Evolutionary conservation across 208 protist species (phyloP), one percentile per base, ranked within the genome.

Genomic region (Trypanosomatidae sp.): DNA sequence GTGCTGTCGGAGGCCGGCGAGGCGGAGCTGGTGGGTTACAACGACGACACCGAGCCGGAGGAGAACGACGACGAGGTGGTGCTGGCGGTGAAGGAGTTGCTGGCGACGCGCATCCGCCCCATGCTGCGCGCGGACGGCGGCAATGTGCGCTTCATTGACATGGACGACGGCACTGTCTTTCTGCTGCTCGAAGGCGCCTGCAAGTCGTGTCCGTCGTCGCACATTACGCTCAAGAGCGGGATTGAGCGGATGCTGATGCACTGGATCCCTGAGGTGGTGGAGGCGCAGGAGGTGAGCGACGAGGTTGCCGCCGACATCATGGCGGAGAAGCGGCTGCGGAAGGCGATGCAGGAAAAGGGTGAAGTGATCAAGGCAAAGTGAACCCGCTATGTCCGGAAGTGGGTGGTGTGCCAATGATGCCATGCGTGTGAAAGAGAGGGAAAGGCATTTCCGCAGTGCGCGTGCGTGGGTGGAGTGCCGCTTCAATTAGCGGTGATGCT

Each of bases 241-340:
- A 98, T 98, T 77, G 93, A 98, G 78, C 84, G 91, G 8, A 98
- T 98, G 95, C 80, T 98, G 62, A 97, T 97, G 92, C 95, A 98
- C 75, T 98, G 92, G 90, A 95, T 98, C 53, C 93, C 95, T 2
- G 93, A 98, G 81, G 95, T 98, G 43, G 86, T 95, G 17, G 91
- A 94, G 74, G 93, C 92, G 6, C 90, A 94, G 52, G 88, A 96
- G 69, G 81, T 92, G 22, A 85, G 80, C 47, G 93, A 96, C 28
- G 91, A 96, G 43, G 85, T 94, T 25, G 91, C 91, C 17, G 59
- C 76, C 12, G 91, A 96, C 66, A 86, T 96, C 65, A 53, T 93
- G n/a, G 69, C 84, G 0, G 88, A 93, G 68, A 95, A 95, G 82
- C 77, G 69, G 22, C 80, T 92, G 36, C 84, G 85, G 19, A 88